Base-by-base conservation (phyloP, 2,329 filamentous ascomycete genomes). In the Penicillium sclerotigenum region DNA sequence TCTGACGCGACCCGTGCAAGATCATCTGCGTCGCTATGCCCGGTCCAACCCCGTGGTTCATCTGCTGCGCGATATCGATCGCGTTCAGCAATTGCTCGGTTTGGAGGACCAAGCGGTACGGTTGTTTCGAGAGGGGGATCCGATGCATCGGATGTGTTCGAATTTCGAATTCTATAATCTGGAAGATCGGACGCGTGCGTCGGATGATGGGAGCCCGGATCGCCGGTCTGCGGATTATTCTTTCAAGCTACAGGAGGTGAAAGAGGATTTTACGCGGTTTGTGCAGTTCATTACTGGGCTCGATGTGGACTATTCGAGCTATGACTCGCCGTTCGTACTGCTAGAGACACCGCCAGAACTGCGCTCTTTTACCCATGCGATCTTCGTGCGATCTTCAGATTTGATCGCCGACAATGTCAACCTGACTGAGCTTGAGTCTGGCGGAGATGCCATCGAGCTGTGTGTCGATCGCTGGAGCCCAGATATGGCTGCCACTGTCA, bases 291-390 rank as follows among this genome's bases (percentile, higher is more conserved):
- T 86, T 37, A 83, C 80, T 6, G 82, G 82, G 2, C 77, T 79
- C 47, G 77, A 78, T 28, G 73, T 81, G 22, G 78, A 79, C 10
- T 75, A 80, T 56, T 79, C 80, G 4, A 81, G 78, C 65, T 74
- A 83, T 37, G 80, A 84, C 63, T 86, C 83, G 54, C 83, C 84
- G 1, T 86, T 86, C 63, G 83, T 82, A 3, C 74, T 86, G 52
- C 75, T 80, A 16, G 83, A 84, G 28, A 80, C 83, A 2, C 83
- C 83, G 1, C 81, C 83, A 2, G 83, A 86, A 60, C 77, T 79
- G 52, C 79, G 83, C 48, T 75, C 79, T 22, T 77, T 80, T 47
- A 76, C 75, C 2, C 73, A 77, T 59, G 70, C 73, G 10, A 71
- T 77, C 11, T 68, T 73, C 26, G 63, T 77, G 7, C 71, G 70